These are phyloP conservation scores for Thielaviopsis musarum DNA, from an alignment of 2,329 filamentous ascomycete species.

Conservation along the genomic window DNA sequence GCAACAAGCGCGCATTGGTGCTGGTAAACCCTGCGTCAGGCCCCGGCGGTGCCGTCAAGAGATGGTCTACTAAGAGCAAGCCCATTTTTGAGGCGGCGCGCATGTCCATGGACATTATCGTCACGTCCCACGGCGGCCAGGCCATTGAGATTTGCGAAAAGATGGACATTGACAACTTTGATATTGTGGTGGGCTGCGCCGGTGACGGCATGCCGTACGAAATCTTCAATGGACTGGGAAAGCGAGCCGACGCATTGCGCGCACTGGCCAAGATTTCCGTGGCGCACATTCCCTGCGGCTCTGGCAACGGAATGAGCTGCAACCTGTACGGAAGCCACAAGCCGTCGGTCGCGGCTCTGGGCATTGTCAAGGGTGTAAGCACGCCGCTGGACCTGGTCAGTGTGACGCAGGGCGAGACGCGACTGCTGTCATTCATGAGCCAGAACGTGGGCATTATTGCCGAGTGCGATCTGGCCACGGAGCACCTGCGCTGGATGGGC, in stretches of 20 bases:
- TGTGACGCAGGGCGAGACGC: constrained; percentile 61
- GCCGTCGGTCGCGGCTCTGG: constrained; percentile 59
- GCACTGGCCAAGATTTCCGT: constrained; percentile 68
- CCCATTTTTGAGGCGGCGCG: constrained; percentile 71
- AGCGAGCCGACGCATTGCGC: constrained; percentile 53
- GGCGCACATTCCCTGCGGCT: constrained; percentile 77
- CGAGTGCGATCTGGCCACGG: constrained; percentile 77
- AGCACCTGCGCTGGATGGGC: constrained; percentile 89
- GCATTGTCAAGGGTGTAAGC: constrained; percentile 73
- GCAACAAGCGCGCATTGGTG: constrained; percentile 65
- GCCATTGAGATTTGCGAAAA: constrained; percentile 59
- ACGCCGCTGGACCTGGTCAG: constrained; percentile 75
- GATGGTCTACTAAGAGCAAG: constrained; percentile 59
- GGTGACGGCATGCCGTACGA: constrained; percentile 87
- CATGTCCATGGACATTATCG: constrained; percentile 57
- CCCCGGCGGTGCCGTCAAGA: constrained; percentile 54
- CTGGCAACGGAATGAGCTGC: constrained; percentile 83
- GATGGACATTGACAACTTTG: constrained; percentile 63
- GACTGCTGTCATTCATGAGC: constrained; percentile 74
- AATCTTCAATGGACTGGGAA: constrained; percentile 82
- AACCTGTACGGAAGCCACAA: constrained; percentile 73
- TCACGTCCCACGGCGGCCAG: constrained; percentile 57
- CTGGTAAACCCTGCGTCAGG: constrained; percentile 85
- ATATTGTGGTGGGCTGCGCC: constrained; percentile 76
- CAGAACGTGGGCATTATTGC: constrained; percentile 82